Evolutionary conservation across 345 rosid genomes (phyloP), one percentile per base, ranked within the genome.

Genomic region (Pelargonium nanum): DNA sequence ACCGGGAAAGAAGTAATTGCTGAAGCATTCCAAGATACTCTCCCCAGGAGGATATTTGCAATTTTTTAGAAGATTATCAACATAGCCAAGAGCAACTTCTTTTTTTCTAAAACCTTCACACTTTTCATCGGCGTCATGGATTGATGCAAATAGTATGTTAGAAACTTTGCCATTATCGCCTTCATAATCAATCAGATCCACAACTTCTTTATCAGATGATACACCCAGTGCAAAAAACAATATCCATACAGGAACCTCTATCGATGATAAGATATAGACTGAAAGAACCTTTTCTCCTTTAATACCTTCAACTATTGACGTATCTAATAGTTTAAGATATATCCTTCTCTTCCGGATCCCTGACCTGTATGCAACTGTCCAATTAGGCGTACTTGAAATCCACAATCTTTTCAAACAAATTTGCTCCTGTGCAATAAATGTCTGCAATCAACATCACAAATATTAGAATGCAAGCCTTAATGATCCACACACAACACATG

Each of bases 391-490:
- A 68, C 65, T 80, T 20, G 84, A 78, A 61, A 89, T 61, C 99
- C 97, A 92, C 13, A 89, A 83, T 66, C 88, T 87, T 79, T 77
- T 89, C 74, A 73, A 25, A 66, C 88, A 89, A 50, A 77, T 68
- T 68, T 87, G 94, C 68, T 92, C 99, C 72, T 92, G 99, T 17
- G 99, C 96, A 61, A 89, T 74, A 67, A 89, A 87, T 30, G 78
- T 80, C 99, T 92, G 80, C 61, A 75, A 63, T 22, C 4, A 58
- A 66, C 67, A 73, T 44, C n/a, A n/a, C n/a, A n/a, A n/a, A n/a
- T n/a, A n/a, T n/a, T n/a, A n/a, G n/a, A n/a, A n/a, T n/a, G n/a
- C n/a, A n/a, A n/a, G n/a, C n/a, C n/a, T n/a, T n/a, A n/a, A n/a
- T n/a, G n/a, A n/a, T n/a, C n/a, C n/a, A n/a, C n/a, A n/a, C n/a